Conservation (phyloP, 2,329 filamentous ascomycete species). For the Claviceps quebecensis region DNA sequence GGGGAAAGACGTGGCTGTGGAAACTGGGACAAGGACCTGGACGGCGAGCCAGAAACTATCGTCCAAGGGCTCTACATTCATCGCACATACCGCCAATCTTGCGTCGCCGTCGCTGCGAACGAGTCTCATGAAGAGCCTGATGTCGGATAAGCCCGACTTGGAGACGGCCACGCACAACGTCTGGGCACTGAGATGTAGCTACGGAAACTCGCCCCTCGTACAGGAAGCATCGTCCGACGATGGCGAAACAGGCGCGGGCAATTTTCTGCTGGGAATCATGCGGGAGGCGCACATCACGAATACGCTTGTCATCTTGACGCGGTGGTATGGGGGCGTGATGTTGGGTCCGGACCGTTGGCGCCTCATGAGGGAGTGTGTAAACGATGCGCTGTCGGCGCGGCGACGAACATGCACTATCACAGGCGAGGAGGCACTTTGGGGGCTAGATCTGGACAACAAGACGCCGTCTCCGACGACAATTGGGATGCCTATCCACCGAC, state of each 20-base stretch:
- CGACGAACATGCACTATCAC: constrained; percentile 20
- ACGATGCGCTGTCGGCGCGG: constrained; percentile 38
- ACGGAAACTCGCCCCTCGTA: constrained; percentile 24
- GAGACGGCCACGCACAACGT: constrained; percentile 43
- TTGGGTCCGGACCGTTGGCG: constrained; percentile 49
- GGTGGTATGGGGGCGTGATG: constrained; percentile 50
- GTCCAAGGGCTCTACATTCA: constrained; percentile 41
- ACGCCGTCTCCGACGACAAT: constrained; percentile 24
- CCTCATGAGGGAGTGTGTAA: constrained; percentile 44
- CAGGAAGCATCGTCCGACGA: constrained; percentile 44
- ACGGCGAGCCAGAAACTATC: constrained; percentile 35
- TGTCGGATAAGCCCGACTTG: constrained; percentile 34
- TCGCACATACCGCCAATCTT: constrained; percentile 33
- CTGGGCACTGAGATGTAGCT: constrained; percentile 30
- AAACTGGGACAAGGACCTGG: constrained; percentile 26
- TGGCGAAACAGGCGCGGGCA: constrained; percentile 45
- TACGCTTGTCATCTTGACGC: constrained; percentile 42
- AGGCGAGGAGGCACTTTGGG: constrained; percentile 45
- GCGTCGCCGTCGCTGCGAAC: constrained; percentile 28
- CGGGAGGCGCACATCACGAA: constrained; percentile 35
- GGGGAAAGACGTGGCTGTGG: constrained; percentile 3
- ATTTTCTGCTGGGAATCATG: constrained; percentile 40
- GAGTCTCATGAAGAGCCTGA: constrained; percentile 31
- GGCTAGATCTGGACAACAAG: constrained; percentile 40
- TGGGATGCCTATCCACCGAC: constrained; percentile 58